Evolutionary conservation across 805 yeast genomes (phyloP), one percentile per base, ranked within the genome.

Genomic region (Spathaspora hagerdaliae): DNA sequence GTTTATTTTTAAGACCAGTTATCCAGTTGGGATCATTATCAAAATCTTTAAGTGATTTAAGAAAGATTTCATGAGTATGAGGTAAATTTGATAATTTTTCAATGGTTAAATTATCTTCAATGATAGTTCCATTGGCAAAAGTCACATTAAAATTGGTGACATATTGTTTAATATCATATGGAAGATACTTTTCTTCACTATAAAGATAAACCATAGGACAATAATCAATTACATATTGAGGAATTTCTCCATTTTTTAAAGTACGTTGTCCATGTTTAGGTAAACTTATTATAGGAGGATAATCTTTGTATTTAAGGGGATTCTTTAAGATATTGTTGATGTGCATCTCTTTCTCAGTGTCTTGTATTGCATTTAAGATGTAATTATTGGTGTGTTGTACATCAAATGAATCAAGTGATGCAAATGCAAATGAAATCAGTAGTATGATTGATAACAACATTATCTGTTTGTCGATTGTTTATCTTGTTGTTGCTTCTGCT

Each of bases 181-280:
- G 96, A 53, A 85, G 69, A 59, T 91, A 92, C 44, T 72, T 65
- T 56, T 92, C 99, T 59, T 92, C 99, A 1, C 95, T 82, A 67
- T 92, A 91, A 9, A 92, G 70, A 58, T 88, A 87, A 2, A 92
- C 91, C 43, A 83, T 66, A 0, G 99, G 98, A 4, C 86, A 79
- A 58, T 75, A 74, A 38, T 84, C 83, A 2, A 79, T 51, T 1
- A 82, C 84, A 61, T 79, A 86, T 7, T 60, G 59, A 0, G 94
- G 95, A 2, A 86, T 73, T 42, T 78, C 80, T 0, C 87, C 87
- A 37, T 67, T 63, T 13, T 54, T 48, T 11, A 81, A 45, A 1
- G 77, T 69, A 27, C 73, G 58, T 44, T 80, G 56, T 27, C 59
- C 50, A 6, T 42, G 36, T 11, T 48, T 44, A 2, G 77, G 75